Percentiles rank a stretch among this genome's conserved stretches.
Conservation (phyloP, 176 grass and related monocot species). For the Alopecurus myosuroides region DNA sequence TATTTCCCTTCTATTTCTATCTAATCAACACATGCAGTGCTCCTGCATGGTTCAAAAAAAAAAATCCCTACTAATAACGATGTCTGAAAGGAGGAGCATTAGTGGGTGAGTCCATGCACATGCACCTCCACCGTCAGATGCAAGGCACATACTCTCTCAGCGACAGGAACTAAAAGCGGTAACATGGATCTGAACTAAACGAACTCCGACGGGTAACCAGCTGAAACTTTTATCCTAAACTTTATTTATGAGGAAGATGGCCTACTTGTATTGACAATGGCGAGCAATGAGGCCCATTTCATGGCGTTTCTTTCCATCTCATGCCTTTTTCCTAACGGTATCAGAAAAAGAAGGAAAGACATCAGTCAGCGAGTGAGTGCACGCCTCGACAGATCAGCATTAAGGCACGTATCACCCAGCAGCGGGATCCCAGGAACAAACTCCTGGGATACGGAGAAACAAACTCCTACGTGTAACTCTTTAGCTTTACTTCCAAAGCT, state of each 20-base stretch:
- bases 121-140: not conserved
- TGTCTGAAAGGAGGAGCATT: not conserved
- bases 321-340: not conserved
- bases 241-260: constrained; percentile 13
- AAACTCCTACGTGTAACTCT: not conserved
- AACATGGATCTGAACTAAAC: not conserved
- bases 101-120: not conserved
- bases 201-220: not conserved
- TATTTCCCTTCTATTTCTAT: not conserved
- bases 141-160: not conserved
- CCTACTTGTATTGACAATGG: constrained; percentile 29
- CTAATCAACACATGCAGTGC: too few species aligned
- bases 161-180: not conserved
- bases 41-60: too few species aligned
- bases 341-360: constrained; percentile 7
- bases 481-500: not conserved
- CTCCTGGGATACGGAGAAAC: too few species aligned
- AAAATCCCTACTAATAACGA: too few species aligned
- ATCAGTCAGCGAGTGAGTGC: not conserved
- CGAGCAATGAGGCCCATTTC: not conserved
- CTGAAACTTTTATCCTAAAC: not conserved
- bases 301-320: not conserved
- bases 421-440: not conserved
- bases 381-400: not conserved
- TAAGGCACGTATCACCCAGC: not conserved